phyloP scores from a whole-genome alignment of 2,329 filamentous ascomycete genomes.

The Pleurostoma richardsiae region DNA sequence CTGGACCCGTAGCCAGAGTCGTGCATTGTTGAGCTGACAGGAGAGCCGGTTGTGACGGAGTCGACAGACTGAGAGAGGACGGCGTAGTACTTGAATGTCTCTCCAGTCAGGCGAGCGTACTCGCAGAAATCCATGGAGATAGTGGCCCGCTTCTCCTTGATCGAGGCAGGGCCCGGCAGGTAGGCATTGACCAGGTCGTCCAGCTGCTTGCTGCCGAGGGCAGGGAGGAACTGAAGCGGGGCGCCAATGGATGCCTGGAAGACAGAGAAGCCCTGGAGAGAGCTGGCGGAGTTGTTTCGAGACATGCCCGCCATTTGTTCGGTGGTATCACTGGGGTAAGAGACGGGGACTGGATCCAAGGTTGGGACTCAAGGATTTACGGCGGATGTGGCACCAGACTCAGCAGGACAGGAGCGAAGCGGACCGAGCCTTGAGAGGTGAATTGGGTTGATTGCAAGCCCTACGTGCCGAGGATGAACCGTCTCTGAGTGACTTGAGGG shows the following conservation, averaged over 20 bases:
- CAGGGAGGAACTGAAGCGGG: conserved; percentile 60
- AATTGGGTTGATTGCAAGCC: no score
- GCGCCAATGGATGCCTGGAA: conserved; percentile 53
- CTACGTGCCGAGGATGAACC: no score
- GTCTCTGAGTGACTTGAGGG: no score
- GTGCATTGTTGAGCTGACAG: conserved; percentile 34
- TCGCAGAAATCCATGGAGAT: conserved; percentile 57
- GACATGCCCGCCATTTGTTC: conserved; percentile 27
- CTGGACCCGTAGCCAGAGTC: conserved; percentile 42
- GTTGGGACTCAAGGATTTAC: no score
- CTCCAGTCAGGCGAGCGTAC: conserved; percentile 45
- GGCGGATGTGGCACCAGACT: no score
- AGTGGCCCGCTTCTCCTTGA: conserved; percentile 53
- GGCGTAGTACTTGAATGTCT: conserved; percentile 57
- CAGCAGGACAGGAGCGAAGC: no score
- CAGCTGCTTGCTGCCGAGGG: conserved; percentile 57
- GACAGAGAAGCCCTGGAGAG: conserved; percentile 50
- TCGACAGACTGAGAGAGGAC: conserved; percentile 33
- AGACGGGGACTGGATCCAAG: no score
- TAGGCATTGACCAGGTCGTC: conserved; percentile 56
- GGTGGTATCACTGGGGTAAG: neutral
- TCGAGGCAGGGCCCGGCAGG: conserved; percentile 45
- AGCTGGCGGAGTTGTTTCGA: conserved; percentile 24
- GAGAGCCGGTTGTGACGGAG: conserved; percentile 34
- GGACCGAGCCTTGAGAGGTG: no score